Evolutionary conservation across 139 green algal genomes (phyloP), one percentile per base, ranked within the genome.

Genomic region (Ettlia oleoabundans): DNA sequence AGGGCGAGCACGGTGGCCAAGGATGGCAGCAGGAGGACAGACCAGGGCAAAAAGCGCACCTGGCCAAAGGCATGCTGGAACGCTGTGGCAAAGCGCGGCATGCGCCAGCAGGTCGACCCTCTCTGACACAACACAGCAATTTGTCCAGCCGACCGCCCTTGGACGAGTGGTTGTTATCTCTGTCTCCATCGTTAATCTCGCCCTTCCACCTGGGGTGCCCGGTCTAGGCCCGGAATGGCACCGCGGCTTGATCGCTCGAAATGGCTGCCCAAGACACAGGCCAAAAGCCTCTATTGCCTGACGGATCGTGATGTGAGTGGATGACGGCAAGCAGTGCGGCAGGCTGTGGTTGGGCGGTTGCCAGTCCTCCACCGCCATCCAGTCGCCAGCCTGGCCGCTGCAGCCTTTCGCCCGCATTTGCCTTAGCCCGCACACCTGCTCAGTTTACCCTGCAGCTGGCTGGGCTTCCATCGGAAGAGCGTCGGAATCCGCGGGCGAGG

Each of bases 211-310:
- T 58, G 47, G 47, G 47, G 10, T 10, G 47, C 47, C 15, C 47
- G 47, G 10, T 10, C 13, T 58, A 24, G 8, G 4, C 30, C 62
- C 28, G 1, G 18, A 47, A 80, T 80, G 73, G 73, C 53, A 26
- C 73, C 73, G 4, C 52, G 73, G 1, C 52, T 80, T 38, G 73
- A 80, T 61, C 51, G 53, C 22, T 35, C 10, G 13, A 80, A 80
- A 13, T 80, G 58, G 37, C 2, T 80, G 73, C 21, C 73, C 35
- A 80, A 53, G 53, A 69, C 73, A 10, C 73, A 80, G 73, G 73
- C 73, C 2, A 51, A 68, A 24, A 26, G 26, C 4, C 35, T 67
- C 6, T 80, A 69, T 35, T 80, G 51, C 35, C 73, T 80, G 51
- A 80, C 58, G 2, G 73, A 67, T 26, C 51, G 37, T 22, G 73